Evolutionary conservation across 202 grass and related monocot species (phyloP).

Genomic region (Digitaria exilis): DNA sequence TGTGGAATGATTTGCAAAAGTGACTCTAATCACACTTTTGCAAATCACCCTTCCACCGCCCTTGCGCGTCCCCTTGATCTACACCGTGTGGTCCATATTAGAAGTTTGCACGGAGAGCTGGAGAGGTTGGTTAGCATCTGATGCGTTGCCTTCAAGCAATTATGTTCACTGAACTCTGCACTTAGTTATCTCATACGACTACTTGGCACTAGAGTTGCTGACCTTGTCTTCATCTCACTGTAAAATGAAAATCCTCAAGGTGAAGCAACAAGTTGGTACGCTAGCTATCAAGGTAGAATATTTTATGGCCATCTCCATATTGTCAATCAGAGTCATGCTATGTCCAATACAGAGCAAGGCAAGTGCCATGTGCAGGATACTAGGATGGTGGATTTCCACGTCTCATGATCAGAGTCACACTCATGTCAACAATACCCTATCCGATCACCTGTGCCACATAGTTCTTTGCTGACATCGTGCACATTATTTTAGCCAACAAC

Average conservation of each 20-base stretch:
- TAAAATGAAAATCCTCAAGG: not conserved
- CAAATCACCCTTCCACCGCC: too few species aligned
- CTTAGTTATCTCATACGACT: not conserved
- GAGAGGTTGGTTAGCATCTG: too few species aligned
- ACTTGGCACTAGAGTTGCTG: not conserved
- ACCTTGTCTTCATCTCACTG: not conserved
- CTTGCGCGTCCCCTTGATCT: too few species aligned
- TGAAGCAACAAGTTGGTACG: not conserved
- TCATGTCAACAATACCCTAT: not conserved
- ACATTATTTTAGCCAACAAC: not conserved
- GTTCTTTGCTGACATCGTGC: not conserved
- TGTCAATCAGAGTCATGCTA: not conserved
- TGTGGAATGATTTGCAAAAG: too few species aligned
- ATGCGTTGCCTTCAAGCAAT: too few species aligned
- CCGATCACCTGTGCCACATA: not conserved
- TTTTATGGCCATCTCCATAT: not conserved
- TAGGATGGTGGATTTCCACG: not conserved
- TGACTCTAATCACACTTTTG: too few species aligned
- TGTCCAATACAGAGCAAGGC: not conserved
- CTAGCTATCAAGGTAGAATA: not conserved
- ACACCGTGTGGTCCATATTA: too few species aligned
- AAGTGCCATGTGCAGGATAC: not conserved
- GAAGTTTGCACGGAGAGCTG: too few species aligned
- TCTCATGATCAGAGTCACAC: not conserved
- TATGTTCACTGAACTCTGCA: not conserved